These are phyloP conservation scores for Albifimbria verrucaria DNA, from an alignment of 2,329 filamentous ascomycete genomes.

Conservation along the genomic window DNA sequence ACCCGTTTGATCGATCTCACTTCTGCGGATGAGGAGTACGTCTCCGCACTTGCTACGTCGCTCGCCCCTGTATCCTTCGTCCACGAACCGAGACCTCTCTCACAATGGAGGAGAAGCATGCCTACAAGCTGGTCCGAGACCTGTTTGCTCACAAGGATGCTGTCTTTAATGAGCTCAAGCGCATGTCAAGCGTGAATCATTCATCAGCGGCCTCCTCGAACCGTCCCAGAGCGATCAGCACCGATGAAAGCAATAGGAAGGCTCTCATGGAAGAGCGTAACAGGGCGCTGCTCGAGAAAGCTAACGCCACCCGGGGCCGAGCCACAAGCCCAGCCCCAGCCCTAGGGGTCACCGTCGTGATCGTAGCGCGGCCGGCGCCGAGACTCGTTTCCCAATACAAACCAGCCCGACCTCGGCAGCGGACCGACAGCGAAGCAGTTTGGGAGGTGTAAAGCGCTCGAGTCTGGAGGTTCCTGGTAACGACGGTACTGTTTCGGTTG, in stretches of 20 bases:
- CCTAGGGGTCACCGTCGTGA: conserved; percentile 70
- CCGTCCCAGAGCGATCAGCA: conserved; percentile 83
- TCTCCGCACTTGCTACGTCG: conserved; percentile 67
- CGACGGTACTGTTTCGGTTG: conserved; percentile 38
- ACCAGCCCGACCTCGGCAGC: conserved; percentile 57
- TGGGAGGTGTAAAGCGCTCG: conserved; percentile 53
- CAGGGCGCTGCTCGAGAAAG: conserved; percentile 71
- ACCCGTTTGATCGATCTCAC: conserved; percentile 95
- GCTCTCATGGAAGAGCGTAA: conserved; percentile 92
- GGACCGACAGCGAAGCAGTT: conserved; percentile 49
- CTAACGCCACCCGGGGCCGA: conserved; percentile 62
- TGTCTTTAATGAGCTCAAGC: conserved; percentile 95
- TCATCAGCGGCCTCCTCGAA: conserved; percentile 53
- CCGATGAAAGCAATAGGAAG: conserved; percentile 91
- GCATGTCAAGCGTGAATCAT: conserved; percentile 69
- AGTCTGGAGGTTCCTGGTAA: conserved; percentile 80
- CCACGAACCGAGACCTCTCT: conserved; percentile 84
- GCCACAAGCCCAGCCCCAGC: conserved; percentile 70
- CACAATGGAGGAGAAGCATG: conserved; percentile 93
- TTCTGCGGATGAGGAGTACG: conserved; percentile 86
- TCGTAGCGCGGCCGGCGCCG: conserved; percentile 68
- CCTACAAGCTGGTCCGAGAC: conserved; percentile 85
- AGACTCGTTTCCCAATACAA: conserved; percentile 81
- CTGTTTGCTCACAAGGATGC: conserved; percentile 90
- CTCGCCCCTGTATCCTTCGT: conserved; percentile 86